These are phyloP conservation scores for Uromyces viciae-fabae DNA, from an alignment of 1,284 basidiomycete species.

Conservation along the genomic window DNA sequence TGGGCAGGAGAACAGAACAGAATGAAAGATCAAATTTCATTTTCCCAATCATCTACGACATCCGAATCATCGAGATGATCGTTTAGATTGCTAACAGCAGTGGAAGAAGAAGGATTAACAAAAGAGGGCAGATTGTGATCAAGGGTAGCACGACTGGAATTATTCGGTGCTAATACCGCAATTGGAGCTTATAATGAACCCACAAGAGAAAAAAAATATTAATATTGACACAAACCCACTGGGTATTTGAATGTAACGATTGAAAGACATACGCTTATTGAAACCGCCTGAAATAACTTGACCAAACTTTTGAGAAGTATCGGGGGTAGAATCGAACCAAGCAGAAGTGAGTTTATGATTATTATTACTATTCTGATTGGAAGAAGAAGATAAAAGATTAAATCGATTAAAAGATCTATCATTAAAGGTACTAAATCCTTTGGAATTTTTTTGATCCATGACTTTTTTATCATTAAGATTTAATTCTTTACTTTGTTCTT, in stretches of 20 bases:
- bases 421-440: neutral
- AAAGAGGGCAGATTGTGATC: too few species aligned
- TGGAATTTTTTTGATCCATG: neutral
- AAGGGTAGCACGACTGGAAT: neutral
- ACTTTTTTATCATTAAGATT: neutral
- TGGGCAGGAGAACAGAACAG: too few species aligned
- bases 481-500: neutral
- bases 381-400: neutral
- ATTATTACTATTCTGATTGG: neutral
- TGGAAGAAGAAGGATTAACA: neutral
- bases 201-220: neutral
- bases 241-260: neutral
- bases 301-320: neutral
- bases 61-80: neutral
- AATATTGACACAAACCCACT: too few species aligned
- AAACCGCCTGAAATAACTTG: conserved; percentile 28
- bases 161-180: conserved; percentile 23
- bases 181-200: conserved; percentile 11
- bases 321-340: neutral
- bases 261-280: conserved; percentile 23
- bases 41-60: conserved; percentile 29
- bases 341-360: neutral
- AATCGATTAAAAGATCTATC: neutral
- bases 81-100: neutral
- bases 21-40: neutral